Evolutionary conservation across 2,329 filamentous ascomycete genomes (phyloP), one percentile per base, ranked within the genome.

Genomic region (Pleurostoma richardsiae): DNA sequence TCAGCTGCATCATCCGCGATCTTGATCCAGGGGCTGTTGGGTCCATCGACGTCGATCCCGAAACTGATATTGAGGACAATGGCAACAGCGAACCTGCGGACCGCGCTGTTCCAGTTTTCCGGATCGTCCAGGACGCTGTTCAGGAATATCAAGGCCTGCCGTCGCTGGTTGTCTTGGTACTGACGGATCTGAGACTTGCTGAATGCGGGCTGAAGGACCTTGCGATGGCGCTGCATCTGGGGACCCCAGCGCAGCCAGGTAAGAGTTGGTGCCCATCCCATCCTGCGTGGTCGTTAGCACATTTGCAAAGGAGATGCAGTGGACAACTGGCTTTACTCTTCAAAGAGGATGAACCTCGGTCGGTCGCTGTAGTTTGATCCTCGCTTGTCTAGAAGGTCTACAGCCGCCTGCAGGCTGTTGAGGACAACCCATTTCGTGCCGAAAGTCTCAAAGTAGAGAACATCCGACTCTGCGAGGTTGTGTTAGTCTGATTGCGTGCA

Each of bases 201-300:
- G 54, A 70, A 70, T n/a, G 62, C 65, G 41, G 63, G 60, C 49
- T 71, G 69, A 33, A 72, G 61, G 30, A 71, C 54, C 33, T 61
- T 63, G 7, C 71, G 62, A 46, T 73, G 70, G 19, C 67, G 50
- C 27, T 67, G 64, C 50, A 70, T 73, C 46, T 59, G 60, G 3
- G 62, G 59, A 4, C 68, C 68, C 54, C 59, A 65, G 42, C 59
- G 58, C 4, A 70, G 58, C 54, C 70, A 73, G n/a, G 69, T 71
- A 11, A 71, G 55, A 1, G 69, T 72, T 10, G 63, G 60, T 3
- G 65, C 59, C 68, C 69, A 73, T 30, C 68, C 69, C 65, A 70
- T 68, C 40, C 59, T 62, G 41, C 19, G 31, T 5, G 6, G 6
- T 41, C 31, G 43, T 48, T 40, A 48, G 42, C 31, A 26, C n/a